phyloP scores from a whole-genome alignment of 306 rosid genomes.

The Glycine tomentella region DNA sequence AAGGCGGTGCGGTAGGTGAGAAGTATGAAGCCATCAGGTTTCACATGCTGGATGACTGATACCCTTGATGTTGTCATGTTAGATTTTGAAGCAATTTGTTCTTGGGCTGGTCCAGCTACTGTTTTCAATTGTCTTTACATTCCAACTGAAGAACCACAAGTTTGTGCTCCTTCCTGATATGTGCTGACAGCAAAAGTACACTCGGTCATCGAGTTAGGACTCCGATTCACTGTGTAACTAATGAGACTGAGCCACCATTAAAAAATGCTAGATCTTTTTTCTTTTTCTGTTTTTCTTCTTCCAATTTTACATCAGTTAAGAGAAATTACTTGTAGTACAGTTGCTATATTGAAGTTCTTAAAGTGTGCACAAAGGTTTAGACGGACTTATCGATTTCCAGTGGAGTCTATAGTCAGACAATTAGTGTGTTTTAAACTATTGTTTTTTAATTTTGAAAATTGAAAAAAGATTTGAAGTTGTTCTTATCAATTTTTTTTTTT shows the following conservation, averaged over 20 bases:
- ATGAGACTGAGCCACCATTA: slow-evolving; percentile 3
- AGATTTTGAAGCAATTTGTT: slow-evolving; percentile 33
- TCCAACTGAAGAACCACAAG: slow-evolving; percentile 4
- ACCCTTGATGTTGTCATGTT: slow-evolving; percentile 8
- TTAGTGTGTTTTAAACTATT: not conserved
- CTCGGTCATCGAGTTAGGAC: slow-evolving; percentile 32
- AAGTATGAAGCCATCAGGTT: slow-evolving; percentile 82
- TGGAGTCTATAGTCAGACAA: slow-evolving; percentile 8
- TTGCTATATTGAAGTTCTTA: slow-evolving; percentile 36
- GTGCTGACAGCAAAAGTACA: slow-evolving; percentile 37
- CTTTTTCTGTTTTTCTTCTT: no score
- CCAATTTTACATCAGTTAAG: slow-evolving; percentile 14
- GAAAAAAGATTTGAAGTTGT: not conserved
- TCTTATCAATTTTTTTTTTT: not conserved
- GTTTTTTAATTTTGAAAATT: not conserved
- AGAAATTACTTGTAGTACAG: slow-evolving; percentile 43
- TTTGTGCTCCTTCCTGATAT: slow-evolving; percentile 40
- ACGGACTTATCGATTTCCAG: slow-evolving; percentile 1
- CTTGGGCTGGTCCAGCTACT: slow-evolving; percentile 28
- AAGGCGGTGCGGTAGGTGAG: slow-evolving; percentile 89
- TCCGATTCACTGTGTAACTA: slow-evolving; percentile 43
- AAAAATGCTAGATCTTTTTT: slow-evolving; percentile 20
- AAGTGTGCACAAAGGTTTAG: slow-evolving; percentile 39
- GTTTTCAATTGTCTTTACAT: no score
- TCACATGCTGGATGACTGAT: slow-evolving; percentile 40